Base-by-base conservation (phyloP, 371 early-diverging fungal genomes). In the Apophysomyces ossiformis region DNA sequence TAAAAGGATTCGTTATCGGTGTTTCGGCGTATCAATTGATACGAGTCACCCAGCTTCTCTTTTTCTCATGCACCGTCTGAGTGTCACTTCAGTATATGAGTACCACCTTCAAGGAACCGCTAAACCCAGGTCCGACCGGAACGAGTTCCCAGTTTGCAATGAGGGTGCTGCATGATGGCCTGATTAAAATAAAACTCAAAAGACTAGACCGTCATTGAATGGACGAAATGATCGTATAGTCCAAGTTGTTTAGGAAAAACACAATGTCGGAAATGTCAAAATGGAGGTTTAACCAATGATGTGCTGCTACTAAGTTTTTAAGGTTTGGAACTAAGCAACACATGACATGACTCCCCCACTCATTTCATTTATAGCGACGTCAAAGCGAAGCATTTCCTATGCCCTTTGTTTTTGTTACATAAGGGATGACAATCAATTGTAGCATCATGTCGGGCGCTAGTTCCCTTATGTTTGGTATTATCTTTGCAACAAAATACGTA, bases 41-140 rank as follows among this genome's bases (percentile, higher is more conserved):
- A 50, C 54, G 54, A n/a, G 21, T 21, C 54, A 50, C 54, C 21
- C 1, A 26, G 54, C 54, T 50, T 50, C 54, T 50, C 21, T 50
- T 50, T 47, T 50, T 50, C 54, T 50, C 54, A 50, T 50, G 54
- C 54, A 50, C 54, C 54, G 54, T 50, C 54, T 50, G 54, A 26
- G 54, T 50, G 21, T 50, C 54, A 50, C 54, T 50, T 21, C 54
- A 50, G 54, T 50, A 50, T 50, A 50, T 21, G 21, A 9, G 54
- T 50, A 50, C 54, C 54, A 50, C 54, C 54, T 50, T 50, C 8
- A 50, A 50, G 21, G 54, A 50, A 26, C 54, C 54, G 54, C 54
- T 32, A 50, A 50, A 47, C 16, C 54, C 21, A 50, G 54, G 54
- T 50, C 54, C 54, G 54, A 50, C 54, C 54, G 54, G 54, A 50